Percentiles rank a stretch among this genome's conserved stretches.
Conservation (phyloP, 805 yeast genomes). For the Vanderwaltozyma polyspora region DNA sequence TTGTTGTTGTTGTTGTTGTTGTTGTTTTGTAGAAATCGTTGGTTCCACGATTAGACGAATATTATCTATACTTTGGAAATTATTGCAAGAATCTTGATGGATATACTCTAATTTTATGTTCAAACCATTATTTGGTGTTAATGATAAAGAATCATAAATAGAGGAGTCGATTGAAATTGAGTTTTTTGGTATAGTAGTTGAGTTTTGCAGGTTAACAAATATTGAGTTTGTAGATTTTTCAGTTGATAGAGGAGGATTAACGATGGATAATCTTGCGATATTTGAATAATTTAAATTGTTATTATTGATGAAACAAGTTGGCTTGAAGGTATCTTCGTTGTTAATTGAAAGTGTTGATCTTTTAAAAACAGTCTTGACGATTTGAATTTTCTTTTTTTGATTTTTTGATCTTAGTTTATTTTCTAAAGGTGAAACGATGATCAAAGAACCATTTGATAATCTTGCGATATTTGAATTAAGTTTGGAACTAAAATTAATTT, state of each 20-base stretch:
- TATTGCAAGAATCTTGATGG: not conserved
- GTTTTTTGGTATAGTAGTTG: not conserved
- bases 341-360: conserved; percentile 3
- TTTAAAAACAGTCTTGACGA: not conserved
- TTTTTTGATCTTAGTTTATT: conserved; percentile 24
- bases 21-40: not conserved
- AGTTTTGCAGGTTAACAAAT: not conserved
- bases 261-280: conserved; percentile 24
- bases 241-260: conserved; percentile 13
- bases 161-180: not conserved
- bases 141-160: conserved; percentile 4
- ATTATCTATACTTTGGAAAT: not conserved
- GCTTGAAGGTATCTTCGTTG: not conserved
- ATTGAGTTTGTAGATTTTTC: not conserved
- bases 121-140: conserved; percentile 7
- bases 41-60: not conserved
- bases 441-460: conserved; percentile 53
- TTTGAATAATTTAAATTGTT: not conserved
- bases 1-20: too few relatives aligned
- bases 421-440: conserved; percentile 65
- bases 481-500: conserved; percentile 35
- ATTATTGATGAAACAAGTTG: not conserved
- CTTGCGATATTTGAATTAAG: conserved; percentile 32
- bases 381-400: not conserved
- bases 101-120: conserved; percentile 1